These are phyloP conservation scores for Podospora fimiseda DNA, from an alignment of 495 filamentous ascomycete species.

Conservation along the genomic window DNA sequence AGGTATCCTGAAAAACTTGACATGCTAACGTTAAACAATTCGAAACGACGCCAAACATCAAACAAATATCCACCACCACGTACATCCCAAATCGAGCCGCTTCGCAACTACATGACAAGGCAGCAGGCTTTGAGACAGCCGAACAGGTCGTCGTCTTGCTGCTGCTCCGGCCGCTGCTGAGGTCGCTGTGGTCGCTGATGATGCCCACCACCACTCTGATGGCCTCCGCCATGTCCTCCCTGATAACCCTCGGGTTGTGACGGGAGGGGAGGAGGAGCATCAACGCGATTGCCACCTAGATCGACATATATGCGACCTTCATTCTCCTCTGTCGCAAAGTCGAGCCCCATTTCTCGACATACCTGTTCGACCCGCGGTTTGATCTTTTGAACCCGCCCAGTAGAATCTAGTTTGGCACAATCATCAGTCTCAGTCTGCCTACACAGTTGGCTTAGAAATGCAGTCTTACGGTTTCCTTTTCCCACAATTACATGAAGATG, in stretches of 20 bases:
- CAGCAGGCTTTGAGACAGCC: constrained; percentile 65
- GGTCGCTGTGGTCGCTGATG: constrained; percentile 21
- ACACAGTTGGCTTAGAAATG: neutral
- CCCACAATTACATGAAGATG: constrained; percentile 79
- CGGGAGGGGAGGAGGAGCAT: constrained; percentile 43
- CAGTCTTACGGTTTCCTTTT: constrained; percentile 62
- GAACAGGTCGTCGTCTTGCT: constrained; percentile 54
- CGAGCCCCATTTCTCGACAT: constrained; percentile 72
- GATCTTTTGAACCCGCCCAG: constrained; percentile 74
- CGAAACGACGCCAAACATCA: neutral
- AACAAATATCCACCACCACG: neutral
- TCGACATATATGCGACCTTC: constrained; percentile 69
- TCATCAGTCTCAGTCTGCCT: no score
- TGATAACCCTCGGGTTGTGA: constrained; percentile 35
- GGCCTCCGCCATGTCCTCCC: constrained; percentile 23
- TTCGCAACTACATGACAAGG: constrained; percentile 65
- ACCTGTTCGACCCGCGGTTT: constrained; percentile 85
- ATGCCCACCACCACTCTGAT: constrained; percentile 18
- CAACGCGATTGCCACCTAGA: constrained; percentile 30
- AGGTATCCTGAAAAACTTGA: no score
- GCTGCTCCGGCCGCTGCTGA: constrained; percentile 30
- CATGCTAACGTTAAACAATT: no score
- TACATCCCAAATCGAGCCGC: neutral
- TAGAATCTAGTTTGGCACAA: constrained; percentile 42
- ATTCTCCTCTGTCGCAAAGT: constrained; percentile 81